Base-by-base conservation (phyloP, 352 stramenopile genomes). In the Bremia lactucae region DNA sequence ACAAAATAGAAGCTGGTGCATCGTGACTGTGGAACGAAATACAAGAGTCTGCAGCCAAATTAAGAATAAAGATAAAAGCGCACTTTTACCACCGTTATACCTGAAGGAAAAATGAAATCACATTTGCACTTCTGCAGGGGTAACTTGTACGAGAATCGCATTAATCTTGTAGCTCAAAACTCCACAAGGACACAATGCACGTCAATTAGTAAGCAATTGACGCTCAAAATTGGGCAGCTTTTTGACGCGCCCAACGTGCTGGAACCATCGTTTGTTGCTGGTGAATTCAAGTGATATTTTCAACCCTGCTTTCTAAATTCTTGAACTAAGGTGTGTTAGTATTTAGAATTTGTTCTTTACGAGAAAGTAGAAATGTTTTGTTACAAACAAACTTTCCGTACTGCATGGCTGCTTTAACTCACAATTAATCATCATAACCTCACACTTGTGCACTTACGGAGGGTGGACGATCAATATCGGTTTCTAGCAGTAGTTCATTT, bases 91-190 rank as follows among this genome's bases (percentile, higher is more conserved):
- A 10, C 3, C 35, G 19, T n/a, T 15, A 26, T 72, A 88, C 79
- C 55, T 66, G 62, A 0, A 91, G 56, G 42, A 89, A 93, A 49
- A 87, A 93, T 16, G 56, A 55, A 48, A 93, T 85, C 31, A 78
- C 68, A 55, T 83, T 61, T 2, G 72, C 74, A 5, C 81, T 28
- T 78, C 81, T 46, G 75, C 66, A 11, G 63, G 50, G 2, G 59
- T 71, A 10, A 82, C 65, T 72, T 91, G 72, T 4, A 80, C 52
- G 14, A 93, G 52, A 18, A 93, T 62, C 9, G 70, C 68, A 38
- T 91, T 91, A 47, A 90, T 72, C 10, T 91, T 78, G 31, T 85
- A 87, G 2, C 78, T 31, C 73, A 84, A 2, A 90, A 48, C 80
- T 93, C 42, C 9, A 35, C 6, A 26, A 46, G 25, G 24, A 5